These are phyloP conservation scores for Ceratocystis papillata DNA, from an alignment of 2,329 filamentous ascomycete genomes.

Conservation along the genomic window DNA sequence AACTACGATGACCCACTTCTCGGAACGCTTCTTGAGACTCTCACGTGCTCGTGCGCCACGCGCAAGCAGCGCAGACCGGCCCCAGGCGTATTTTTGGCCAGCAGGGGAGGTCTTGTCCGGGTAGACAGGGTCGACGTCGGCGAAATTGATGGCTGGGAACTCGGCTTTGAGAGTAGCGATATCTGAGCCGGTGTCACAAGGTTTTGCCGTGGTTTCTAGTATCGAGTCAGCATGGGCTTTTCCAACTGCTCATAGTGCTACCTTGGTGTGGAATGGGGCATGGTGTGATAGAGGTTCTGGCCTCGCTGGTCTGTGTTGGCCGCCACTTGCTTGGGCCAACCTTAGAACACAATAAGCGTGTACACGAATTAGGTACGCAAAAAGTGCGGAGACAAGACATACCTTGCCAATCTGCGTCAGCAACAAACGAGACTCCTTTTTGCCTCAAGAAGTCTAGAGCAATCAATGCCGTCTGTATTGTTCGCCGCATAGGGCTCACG, in stretches of 20 bases:
- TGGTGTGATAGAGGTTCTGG: neutral
- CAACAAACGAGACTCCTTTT: constrained; percentile 43
- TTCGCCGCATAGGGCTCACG: constrained; percentile 54
- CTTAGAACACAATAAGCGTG: neutral
- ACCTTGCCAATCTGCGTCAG: constrained; percentile 57
- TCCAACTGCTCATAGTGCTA: neutral
- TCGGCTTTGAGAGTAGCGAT: constrained; percentile 36
- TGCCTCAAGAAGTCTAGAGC: constrained; percentile 49
- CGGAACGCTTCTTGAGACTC: constrained; percentile 42
- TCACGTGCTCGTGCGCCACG: constrained; percentile 44
- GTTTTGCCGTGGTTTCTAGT: constrained; percentile 43
- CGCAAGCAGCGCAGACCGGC: constrained; percentile 41
- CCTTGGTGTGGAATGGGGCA: neutral
- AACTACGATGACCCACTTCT: constrained; percentile 54
- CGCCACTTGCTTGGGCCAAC: neutral
- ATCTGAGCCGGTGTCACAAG: constrained; percentile 51
- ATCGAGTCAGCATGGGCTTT: neutral
- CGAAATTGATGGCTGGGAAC: constrained; percentile 50
- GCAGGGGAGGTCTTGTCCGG: constrained; percentile 49
- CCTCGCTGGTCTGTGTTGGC: neutral
- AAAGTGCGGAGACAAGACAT: constrained; percentile 24
- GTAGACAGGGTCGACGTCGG: constrained; percentile 46
- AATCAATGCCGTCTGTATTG: constrained; percentile 51
- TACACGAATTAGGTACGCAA: neutral
- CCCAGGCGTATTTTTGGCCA: constrained; percentile 43